phyloP scores from a whole-genome alignment of 2,329 filamentous ascomycete species.

The Fusarium sp. region DNA sequence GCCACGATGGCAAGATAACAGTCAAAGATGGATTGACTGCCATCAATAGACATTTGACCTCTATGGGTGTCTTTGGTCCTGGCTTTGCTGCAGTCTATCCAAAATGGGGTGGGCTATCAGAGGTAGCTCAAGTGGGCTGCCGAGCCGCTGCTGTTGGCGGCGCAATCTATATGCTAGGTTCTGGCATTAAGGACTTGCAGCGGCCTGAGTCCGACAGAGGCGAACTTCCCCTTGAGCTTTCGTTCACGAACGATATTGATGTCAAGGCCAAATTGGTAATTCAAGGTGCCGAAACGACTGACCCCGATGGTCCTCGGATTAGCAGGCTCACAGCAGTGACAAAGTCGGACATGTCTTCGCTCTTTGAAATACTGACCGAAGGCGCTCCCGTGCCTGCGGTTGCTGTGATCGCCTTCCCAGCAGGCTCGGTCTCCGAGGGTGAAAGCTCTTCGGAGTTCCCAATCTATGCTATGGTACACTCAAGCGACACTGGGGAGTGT shows the following conservation, averaged over 20 bases:
- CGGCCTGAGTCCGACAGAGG: conserved; percentile 33
- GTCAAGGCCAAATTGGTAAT: conserved; percentile 69
- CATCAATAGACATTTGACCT: conserved; percentile 83
- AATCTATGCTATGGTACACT: conserved; percentile 77
- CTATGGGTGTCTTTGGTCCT: conserved; percentile 87
- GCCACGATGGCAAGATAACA: conserved; percentile 71
- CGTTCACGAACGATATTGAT: conserved; percentile 67
- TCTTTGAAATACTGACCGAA: conserved; percentile 80
- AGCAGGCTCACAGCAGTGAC: conserved; percentile 77
- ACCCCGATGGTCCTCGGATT: conserved; percentile 52
- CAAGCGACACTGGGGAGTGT: conserved; percentile 93
- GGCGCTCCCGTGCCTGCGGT: conserved; percentile 81
- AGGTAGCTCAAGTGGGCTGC: conserved; percentile 91
- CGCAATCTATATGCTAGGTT: conserved; percentile 87
- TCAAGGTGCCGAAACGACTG: conserved; percentile 53
- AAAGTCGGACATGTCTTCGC: conserved; percentile 69
- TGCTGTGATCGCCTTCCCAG: conserved; percentile 75
- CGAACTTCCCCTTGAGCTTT: conserved; percentile 56
- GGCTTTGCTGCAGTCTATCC: conserved; percentile 91
- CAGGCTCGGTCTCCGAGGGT: conserved; percentile 57
- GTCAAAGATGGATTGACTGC: conserved; percentile 75
- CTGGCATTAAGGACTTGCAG: conserved; percentile 64
- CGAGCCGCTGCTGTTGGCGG: conserved; percentile 92
- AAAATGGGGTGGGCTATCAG: conserved; percentile 91
- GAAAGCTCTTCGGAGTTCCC: conserved; percentile 58